Evolutionary conservation across 2,329 filamentous ascomycete genomes (phyloP).

Genomic region (Chaetothyriales sp.): DNA sequence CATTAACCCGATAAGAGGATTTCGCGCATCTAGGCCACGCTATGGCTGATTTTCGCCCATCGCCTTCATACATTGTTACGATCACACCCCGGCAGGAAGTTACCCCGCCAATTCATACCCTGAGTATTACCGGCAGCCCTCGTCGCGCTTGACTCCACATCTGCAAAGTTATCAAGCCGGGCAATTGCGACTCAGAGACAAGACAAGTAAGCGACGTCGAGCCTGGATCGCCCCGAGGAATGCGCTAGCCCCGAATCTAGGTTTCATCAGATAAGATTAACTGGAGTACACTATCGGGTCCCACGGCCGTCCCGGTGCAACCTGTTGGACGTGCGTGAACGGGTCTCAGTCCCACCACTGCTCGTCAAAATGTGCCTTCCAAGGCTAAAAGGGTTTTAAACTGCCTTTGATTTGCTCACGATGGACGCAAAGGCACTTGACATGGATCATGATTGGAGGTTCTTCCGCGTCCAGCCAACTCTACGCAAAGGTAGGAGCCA

Average conservation of each 20-base stretch:
- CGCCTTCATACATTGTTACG: too few species aligned
- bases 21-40: neutral
- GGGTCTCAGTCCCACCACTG: neutral
- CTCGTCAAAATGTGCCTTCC: neutral
- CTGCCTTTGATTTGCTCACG: neutral
- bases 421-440: neutral
- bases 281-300: neutral
- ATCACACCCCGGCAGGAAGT: neutral
- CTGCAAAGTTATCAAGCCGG: neutral
- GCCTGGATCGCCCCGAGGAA: neutral
- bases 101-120: neutral
- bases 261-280: neutral
- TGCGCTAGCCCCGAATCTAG: neutral
- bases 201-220: neutral
- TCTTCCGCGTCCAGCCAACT: neutral
- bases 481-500: neutral
- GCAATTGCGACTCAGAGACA: neutral
- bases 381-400: neutral
- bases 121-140: neutral
- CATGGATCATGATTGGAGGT: neutral
- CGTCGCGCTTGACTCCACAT: neutral
- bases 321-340: neutral
- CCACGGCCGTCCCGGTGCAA: neutral
- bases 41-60: neutral
- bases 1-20: neutral